phyloP scores from a whole-genome alignment of 139 green algal genomes.

The Volvox reticuliferus region DNA sequence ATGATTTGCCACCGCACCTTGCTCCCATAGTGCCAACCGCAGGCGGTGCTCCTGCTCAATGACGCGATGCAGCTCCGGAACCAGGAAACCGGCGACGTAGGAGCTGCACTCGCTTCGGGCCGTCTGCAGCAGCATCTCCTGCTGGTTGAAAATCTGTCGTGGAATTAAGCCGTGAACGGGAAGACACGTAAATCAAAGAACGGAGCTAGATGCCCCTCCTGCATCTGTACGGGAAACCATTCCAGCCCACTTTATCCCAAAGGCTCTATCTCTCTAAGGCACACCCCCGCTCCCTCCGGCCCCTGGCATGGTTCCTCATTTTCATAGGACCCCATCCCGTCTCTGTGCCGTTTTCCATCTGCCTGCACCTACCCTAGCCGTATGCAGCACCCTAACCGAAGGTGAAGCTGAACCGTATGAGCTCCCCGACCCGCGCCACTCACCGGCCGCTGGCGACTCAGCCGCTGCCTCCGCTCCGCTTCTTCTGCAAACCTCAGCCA shows the following conservation, averaged over 20 bases:
- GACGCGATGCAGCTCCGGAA: conserved; percentile 71
- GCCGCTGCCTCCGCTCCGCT: conserved; percentile 61
- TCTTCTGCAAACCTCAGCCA: conserved; percentile 79
- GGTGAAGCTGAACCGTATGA: too few relatives aligned
- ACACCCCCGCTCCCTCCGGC: too few relatives aligned
- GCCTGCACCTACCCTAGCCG: too few relatives aligned
- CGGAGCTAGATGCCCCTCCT: too few relatives aligned
- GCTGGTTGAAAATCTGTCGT: conserved; percentile 70
- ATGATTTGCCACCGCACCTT: conserved; percentile 13
- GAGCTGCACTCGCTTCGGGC: background rate
- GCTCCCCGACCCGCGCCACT: background rate
- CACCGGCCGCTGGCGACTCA: conserved; percentile 60
- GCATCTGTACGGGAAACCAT: too few relatives aligned
- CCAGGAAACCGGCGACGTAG: conserved; percentile 58
- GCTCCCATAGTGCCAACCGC: conserved; percentile 72
- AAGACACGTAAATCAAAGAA: too few relatives aligned
- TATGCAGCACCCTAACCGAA: too few relatives aligned
- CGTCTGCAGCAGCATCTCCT: conserved; percentile 73
- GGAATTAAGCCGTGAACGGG: background rate
- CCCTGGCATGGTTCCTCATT: too few relatives aligned
- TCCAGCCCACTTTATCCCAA: too few relatives aligned
- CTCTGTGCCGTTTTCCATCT: too few relatives aligned
- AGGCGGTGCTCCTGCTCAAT: conserved; percentile 68
- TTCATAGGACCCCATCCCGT: too few relatives aligned
- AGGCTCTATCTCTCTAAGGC: too few relatives aligned